These are phyloP conservation scores for Candida morakotiae DNA, from an alignment of 805 yeast genomes.

Conservation along the genomic window DNA sequence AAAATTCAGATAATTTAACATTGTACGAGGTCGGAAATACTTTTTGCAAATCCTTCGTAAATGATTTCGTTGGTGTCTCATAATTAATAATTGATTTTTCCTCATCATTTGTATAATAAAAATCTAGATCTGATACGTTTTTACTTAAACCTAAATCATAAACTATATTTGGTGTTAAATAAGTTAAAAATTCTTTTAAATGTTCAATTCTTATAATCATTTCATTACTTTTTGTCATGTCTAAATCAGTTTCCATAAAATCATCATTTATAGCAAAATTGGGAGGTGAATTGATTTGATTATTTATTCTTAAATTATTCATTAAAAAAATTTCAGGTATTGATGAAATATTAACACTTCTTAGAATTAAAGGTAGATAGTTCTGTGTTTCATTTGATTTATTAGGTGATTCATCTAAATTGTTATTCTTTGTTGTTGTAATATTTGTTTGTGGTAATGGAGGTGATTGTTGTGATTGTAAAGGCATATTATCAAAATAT, in stretches of 20 bases:
- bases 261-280: conserved; percentile 33
- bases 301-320: conserved; percentile 18
- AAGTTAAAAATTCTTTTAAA: conserved; percentile 31
- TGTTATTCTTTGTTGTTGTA: not conserved
- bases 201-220: conserved; percentile 23
- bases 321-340: conserved; percentile 53
- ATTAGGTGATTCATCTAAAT: conserved; percentile 3
- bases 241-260: conserved; percentile 32
- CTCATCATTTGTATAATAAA: conserved; percentile 3
- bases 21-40: conserved; percentile 31
- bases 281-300: conserved; percentile 12
- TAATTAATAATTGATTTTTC: conserved; percentile 8
- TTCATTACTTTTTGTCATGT: conserved; percentile 23
- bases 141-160: conserved; percentile 30
- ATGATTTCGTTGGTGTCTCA: conserved; percentile 11
- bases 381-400: conserved; percentile 42
- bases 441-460: not conserved
- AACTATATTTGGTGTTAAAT: conserved; percentile 39
- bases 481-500: conserved; percentile 11
- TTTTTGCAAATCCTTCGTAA: conserved; percentile 16
- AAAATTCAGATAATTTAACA: conserved; percentile 31
- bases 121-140: conserved; percentile 8
- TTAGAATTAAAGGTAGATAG: conserved; percentile 62
- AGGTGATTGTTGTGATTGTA: conserved; percentile 5
- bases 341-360: conserved; percentile 59